phyloP scores from a whole-genome alignment of 495 filamentous ascomycete genomes.

The Xylaria scruposa region DNA sequence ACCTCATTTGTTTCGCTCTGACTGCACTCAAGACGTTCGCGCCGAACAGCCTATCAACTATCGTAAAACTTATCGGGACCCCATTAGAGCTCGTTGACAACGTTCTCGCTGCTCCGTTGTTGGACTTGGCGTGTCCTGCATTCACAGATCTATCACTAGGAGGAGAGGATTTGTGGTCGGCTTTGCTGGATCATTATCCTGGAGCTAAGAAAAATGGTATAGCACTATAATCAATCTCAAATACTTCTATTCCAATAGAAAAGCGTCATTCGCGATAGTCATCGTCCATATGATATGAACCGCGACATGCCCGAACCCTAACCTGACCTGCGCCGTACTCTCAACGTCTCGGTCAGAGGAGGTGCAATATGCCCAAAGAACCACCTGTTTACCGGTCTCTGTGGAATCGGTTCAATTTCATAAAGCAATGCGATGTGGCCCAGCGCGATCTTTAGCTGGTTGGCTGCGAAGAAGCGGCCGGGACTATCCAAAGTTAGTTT shows the following conservation, averaged over 20 bases:
- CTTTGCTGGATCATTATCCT: constrained; percentile 44
- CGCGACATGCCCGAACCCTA: neutral
- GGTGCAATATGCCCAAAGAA: constrained; percentile 44
- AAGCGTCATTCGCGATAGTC: neutral
- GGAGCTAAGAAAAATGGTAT: constrained; percentile 35
- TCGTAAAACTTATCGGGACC: constrained; percentile 36
- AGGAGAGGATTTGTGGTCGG: constrained; percentile 45
- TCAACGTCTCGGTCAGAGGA: constrained; percentile 40
- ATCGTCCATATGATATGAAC: neutral
- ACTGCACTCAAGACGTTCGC: constrained; percentile 50
- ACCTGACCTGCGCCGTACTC: constrained; percentile 33
- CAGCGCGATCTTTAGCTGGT: constrained; percentile 51
- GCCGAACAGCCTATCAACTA: constrained; percentile 47
- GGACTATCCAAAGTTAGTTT: constrained; percentile 33
- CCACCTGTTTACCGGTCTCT: constrained; percentile 40
- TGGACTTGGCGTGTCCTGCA: constrained; percentile 43
- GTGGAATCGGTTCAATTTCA: constrained; percentile 44
- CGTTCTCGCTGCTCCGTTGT: neutral
- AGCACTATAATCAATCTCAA: constrained; percentile 19
- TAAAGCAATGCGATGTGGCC: constrained; percentile 49
- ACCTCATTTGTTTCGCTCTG: constrained; percentile 56
- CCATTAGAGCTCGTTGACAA: neutral
- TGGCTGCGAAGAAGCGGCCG: constrained; percentile 51
- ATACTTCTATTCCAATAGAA: neutral
- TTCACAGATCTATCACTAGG: constrained; percentile 48